A percentile compares a stretch with the other conserved stretches of the same genome.
Conservation (phyloP, 495 filamentous ascomycete genomes). For the Opeltia flavorubescens region DNA sequence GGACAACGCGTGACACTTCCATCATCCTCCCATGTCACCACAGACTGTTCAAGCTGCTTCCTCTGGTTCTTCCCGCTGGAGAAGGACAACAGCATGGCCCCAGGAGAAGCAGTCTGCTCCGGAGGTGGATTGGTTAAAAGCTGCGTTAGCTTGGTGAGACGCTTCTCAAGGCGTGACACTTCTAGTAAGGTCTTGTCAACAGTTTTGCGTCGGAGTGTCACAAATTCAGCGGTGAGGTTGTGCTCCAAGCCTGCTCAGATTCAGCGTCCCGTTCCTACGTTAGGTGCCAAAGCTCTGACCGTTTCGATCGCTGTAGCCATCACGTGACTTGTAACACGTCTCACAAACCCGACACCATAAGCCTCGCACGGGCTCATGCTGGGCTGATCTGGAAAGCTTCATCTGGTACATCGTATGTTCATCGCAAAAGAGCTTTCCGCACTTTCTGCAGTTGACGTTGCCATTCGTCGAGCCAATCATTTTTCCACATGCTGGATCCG, state of each 20-base stretch:
- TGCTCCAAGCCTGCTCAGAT: slow-evolving; percentile 33
- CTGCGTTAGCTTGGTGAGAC: slow-evolving; percentile 80
- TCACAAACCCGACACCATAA: slow-evolving; percentile 94
- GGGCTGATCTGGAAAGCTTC: slow-evolving; percentile 82
- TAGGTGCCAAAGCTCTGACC: slow-evolving; percentile 25
- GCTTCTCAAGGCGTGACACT: slow-evolving; percentile 76
- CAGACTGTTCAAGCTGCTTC: slow-evolving; percentile 72
- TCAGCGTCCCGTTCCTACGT: not conserved
- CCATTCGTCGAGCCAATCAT: slow-evolving; percentile 65
- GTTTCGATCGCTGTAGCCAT: slow-evolving; percentile 85
- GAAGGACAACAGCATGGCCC: slow-evolving; percentile 42
- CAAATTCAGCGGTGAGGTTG: slow-evolving; percentile 59
- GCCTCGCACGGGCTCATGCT: slow-evolving; percentile 83
- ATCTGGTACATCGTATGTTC: slow-evolving; percentile 99
- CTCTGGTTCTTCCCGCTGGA: slow-evolving; percentile 48
- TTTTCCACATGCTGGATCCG: slow-evolving; percentile 75
- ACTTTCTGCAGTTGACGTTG: slow-evolving; percentile 81
- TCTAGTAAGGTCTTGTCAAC: slow-evolving; percentile 79
- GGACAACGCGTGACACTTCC: slow-evolving; percentile 65
- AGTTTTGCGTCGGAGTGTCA: slow-evolving; percentile 49
- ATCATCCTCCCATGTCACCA: slow-evolving; percentile 94
- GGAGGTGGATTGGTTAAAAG: slow-evolving; percentile 57
- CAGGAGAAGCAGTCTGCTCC: slow-evolving; percentile 35
- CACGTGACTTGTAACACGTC: slow-evolving; percentile 91
- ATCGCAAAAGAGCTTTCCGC: slow-evolving; percentile 88